Evolutionary conservation across 192 early-diverging fungal genomes (phyloP), one percentile per base, ranked within the genome.

Genomic region (Coemansia sp.): DNA sequence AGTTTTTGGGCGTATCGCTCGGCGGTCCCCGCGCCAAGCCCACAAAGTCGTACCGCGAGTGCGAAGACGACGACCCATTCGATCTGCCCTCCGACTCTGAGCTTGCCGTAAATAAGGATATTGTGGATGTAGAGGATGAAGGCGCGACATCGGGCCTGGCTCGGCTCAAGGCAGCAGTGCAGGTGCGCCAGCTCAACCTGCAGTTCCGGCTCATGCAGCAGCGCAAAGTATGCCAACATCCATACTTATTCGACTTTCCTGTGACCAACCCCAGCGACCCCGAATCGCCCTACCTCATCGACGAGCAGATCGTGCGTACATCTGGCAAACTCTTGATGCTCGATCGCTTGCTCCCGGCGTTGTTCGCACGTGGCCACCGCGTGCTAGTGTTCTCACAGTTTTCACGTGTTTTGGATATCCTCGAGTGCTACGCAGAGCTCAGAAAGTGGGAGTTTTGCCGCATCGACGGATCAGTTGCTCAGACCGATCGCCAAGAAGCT

Each of bases 181-280:
- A 75, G 8, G 86, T 91, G 25, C 86, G 80, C 20, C 85, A 87
- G 58, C 86, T 91, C 64, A 86, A 91, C 49, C 66, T 98, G 38
- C 89, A 92, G 74, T 75, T 79, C 90, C 67, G 77, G 56, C 83
- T 90, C 38, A 92, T 97, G 90, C 95, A 97, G 70, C 79, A 97
- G 28, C 91, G 95, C 58, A 97, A 97, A 69, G 84, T 92, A 50
- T 98, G 96, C 81, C 94, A 97, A 70, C 96, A 98, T 73, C 95
- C 96, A 9, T 98, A 92, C 63, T 74, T 97, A 11, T 96, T 96
- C 66, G 86, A 92, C 49, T 88, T 92, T 74, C 89, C 88, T 1
- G 64, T 86, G 44, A 79, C 71, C 21, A 44, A 74, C 34, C 72
- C 68, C 15, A 26, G 20, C 1, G 88, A 91, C 64, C 83, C 86